These are phyloP conservation scores for Lachnellula occidentalis DNA, from an alignment of 2,329 filamentous ascomycete species.

Conservation along the genomic window DNA sequence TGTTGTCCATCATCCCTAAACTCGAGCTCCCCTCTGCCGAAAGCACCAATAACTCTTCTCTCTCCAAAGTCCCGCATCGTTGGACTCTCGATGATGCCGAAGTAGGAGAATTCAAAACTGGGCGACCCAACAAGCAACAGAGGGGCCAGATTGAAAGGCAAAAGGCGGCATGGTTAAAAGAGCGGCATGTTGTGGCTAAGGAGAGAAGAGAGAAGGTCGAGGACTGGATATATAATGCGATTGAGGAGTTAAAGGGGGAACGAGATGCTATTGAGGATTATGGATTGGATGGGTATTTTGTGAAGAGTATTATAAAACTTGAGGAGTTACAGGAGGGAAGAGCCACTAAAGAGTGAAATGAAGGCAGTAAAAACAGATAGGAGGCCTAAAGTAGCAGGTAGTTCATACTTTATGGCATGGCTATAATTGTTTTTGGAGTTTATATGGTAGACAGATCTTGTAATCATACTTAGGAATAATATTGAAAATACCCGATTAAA, in stretches of 20 bases:
- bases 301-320: constrained; percentile 1
- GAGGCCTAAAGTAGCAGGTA: neutral
- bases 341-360: neutral
- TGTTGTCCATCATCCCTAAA: neutral
- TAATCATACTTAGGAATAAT: neutral
- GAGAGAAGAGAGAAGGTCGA: neutral
- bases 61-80: neutral
- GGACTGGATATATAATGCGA: neutral
- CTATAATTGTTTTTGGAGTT: neutral
- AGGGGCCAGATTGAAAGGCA: neutral
- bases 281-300: constrained; percentile 2
- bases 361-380: neutral
- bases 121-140: constrained; percentile 6
- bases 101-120: constrained; percentile 5
- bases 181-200: neutral
- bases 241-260: constrained; percentile 2
- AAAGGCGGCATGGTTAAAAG: neutral
- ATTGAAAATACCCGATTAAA: neutral
- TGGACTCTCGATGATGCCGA: constrained; percentile 2
- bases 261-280: neutral
- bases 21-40: neutral
- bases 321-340: neutral
- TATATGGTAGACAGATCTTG: too few species aligned
- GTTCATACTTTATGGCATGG: neutral
- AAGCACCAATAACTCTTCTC: neutral